phyloP scores from a whole-genome alignment of 768 basidiomycete species.

The Hericium erinaceus region DNA sequence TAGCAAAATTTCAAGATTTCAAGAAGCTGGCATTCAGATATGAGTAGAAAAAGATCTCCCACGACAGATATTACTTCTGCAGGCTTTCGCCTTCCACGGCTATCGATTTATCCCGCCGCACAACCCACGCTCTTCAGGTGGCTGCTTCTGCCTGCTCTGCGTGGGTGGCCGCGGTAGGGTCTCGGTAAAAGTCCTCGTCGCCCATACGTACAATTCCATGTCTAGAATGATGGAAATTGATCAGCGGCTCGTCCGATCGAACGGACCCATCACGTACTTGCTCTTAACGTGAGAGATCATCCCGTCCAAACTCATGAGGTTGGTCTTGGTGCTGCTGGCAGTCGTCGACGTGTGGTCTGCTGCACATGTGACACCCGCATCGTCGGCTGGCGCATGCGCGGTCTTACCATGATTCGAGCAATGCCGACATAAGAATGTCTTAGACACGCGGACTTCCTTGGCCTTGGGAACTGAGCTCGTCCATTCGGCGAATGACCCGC shows the following conservation, averaged over 20 bases:
- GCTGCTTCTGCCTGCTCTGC: not conserved
- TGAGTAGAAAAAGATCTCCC: not conserved
- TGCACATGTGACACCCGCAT: not conserved
- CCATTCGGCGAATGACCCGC: constrained; percentile 3
- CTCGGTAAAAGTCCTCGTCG: constrained; percentile 14
- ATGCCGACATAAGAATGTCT: constrained; percentile 13
- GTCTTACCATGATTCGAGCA: not conserved
- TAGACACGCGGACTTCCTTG: constrained; percentile 2
- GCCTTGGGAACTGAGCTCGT: not conserved
- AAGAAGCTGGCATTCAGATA: not conserved
- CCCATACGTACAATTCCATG: constrained; percentile 25
- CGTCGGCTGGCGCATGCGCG: not conserved
- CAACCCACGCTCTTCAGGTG: not conserved
- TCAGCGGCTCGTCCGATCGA: not conserved
- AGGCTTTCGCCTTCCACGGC: not conserved
- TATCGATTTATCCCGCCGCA: not conserved
- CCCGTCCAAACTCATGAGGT: constrained; percentile 42
- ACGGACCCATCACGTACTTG: constrained; percentile 33
- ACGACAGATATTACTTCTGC: not conserved
- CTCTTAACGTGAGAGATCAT: constrained; percentile 53
- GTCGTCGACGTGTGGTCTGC: not conserved
- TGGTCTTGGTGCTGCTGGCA: constrained; percentile 2
- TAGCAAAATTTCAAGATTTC: not conserved
- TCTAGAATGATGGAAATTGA: constrained; percentile 25
- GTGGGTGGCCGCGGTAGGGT: not conserved